Base-by-base conservation (phyloP, 1,139 yeast genomes). In the Yamadazyma atlantica region DNA sequence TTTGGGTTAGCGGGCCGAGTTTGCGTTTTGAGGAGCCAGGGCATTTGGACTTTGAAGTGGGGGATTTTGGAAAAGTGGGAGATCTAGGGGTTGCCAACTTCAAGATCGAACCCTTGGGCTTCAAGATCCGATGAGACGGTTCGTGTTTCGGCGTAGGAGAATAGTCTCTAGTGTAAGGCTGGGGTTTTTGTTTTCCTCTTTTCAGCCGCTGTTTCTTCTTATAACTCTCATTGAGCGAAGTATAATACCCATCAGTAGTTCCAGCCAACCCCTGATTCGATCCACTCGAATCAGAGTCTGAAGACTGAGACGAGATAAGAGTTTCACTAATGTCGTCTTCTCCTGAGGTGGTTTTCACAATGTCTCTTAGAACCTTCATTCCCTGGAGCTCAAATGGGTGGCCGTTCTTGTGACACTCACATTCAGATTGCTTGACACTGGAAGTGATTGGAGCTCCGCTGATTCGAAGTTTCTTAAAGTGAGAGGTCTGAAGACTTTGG, bases 81-180 rank as follows among this genome's bases (percentile, higher is more conserved):
- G 12, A 3, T 50, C 47, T 50, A 5, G 30, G n/a, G n/a, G n/a
- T 18, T 5, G 32, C 16, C 13, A 29, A 19, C n/a, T 71, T 71
- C 41, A 71, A 53, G 15, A 71, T 71, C 7, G 73, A 65, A 29
- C 62, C 54, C 48, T 68, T 67, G 0, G 77, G 77, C 45, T 69
- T 64, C 28, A 71, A 52, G 1, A 56, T 60, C 35, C 65, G 66
- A 48, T 71, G 77, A 12, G 71, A 66, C 2, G 77, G 77, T 38
- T 62, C 59, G 41, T 67, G 73, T 41, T 69, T 70, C 0, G 73
- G 75, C 0, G 69, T 64, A 0, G 75, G 74, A 1, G 73, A 66
- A n/a, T 43, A 44, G 15, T 37, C 45, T 26, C 43, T 33, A 36
- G 28, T 34, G 24, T 29, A 19, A 9, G 34, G 15, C 17, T 21